phyloP scores from a whole-genome alignment of 192 early-diverging fungal genomes.

The Kickxella alabastrina region DNA sequence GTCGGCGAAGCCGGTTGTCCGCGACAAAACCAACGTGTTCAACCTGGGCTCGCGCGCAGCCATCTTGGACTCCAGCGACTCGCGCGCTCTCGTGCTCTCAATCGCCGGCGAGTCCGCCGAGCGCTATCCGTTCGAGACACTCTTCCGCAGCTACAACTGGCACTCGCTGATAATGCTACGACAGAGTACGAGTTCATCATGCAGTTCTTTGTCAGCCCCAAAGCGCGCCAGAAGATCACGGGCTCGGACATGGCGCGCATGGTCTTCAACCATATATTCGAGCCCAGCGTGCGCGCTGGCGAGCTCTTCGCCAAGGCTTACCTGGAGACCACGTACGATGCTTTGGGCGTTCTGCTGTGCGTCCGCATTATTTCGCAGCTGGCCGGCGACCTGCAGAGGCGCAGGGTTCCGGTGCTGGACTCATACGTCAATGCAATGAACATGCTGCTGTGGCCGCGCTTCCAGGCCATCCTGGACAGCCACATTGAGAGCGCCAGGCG shows the following conservation, averaged over 20 bases:
- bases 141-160: conserved; percentile 90
- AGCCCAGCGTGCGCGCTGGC: conserved; percentile 51
- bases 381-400: conserved; percentile 76
- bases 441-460: conserved; percentile 92
- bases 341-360: conserved; percentile 85
- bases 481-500: conserved; percentile 91
- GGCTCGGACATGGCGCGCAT: conserved; percentile 59
- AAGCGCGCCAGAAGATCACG: conserved; percentile 56
- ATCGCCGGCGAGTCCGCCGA: conserved; percentile 43
- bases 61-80: conserved; percentile 67
- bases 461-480: conserved; percentile 76
- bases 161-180: conserved; percentile 90
- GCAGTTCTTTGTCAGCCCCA: conserved; percentile 82
- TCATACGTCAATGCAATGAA: conserved; percentile 85
- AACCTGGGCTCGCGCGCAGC: conserved; percentile 80
- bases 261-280: conserved; percentile 87
- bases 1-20: conserved; percentile 59
- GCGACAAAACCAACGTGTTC: conserved; percentile 82
- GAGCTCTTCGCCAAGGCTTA: conserved; percentile 64
- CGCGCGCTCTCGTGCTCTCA: conserved; percentile 75
- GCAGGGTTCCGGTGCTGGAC: conserved; percentile 72
- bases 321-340: conserved; percentile 78
- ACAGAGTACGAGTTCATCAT: conserved; percentile 90
- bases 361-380: conserved; percentile 83
- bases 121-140: conserved; percentile 68